These are phyloP conservation scores for Astragalus membranaceus DNA, from an alignment of 306 rosid species.

Conservation along the genomic window DNA sequence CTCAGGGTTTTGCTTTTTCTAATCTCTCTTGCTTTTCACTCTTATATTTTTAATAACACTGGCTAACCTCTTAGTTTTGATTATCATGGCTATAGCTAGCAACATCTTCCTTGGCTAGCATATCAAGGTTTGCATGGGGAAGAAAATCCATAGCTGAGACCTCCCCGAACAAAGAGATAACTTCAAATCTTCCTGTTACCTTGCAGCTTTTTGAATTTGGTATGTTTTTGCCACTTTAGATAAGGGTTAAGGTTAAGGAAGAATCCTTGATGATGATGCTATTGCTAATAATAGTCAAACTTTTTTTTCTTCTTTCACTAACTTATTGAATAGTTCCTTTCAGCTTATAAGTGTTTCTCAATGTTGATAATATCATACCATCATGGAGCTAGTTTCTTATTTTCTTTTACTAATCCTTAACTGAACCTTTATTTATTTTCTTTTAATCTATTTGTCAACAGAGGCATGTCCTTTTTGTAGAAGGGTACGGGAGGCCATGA, in stretches of 20 bases:
- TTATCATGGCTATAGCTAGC: slow-evolving; percentile 38
- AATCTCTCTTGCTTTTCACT: not conserved
- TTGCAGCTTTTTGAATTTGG: slow-evolving; percentile 95
- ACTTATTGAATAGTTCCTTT: slow-evolving; percentile 3
- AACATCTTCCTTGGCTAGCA: slow-evolving; percentile 67
- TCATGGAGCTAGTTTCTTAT: not conserved
- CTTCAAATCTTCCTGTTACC: slow-evolving; percentile 39
- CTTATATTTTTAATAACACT: not conserved
- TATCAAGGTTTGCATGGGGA: slow-evolving; percentile 91
- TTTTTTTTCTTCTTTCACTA: not conserved
- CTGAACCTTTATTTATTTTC: slow-evolving; percentile 5
- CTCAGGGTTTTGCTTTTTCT: not conserved
- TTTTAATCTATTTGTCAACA: slow-evolving; percentile 46
- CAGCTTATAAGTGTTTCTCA: not conserved
- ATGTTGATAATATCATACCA: not conserved
- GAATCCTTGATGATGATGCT: not conserved
- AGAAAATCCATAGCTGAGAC: slow-evolving; percentile 36
- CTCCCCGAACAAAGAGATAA: slow-evolving; percentile 25
- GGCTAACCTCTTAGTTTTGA: slow-evolving; percentile 12
- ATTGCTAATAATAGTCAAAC: slow-evolving; percentile 5
- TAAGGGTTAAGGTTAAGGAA: not conserved
- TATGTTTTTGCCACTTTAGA: slow-evolving; percentile 23
- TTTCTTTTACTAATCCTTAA: not conserved
- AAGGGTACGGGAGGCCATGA: slow-evolving; percentile 91
- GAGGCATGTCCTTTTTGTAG: slow-evolving; percentile 99